phyloP scores from a whole-genome alignment of 441 rosid species.

The Populus hybrid region DNA sequence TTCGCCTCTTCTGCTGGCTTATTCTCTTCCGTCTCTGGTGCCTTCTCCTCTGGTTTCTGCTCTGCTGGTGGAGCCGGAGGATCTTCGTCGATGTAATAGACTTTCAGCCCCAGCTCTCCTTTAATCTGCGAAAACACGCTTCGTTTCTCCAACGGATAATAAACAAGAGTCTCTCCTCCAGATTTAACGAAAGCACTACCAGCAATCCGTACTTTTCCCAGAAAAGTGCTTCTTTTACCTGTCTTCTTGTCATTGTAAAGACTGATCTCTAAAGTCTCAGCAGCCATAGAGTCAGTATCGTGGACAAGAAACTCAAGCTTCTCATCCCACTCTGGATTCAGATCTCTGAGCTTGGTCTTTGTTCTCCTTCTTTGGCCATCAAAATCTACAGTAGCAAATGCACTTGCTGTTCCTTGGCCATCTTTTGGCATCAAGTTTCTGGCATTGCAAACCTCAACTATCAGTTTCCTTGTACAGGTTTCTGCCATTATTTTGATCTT shows the following conservation, averaged over 20 bases:
- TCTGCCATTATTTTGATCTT: constrained; percentile 44
- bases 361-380: constrained; percentile 78
- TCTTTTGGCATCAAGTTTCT: constrained; percentile 82
- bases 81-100: constrained; percentile 56
- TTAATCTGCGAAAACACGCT: constrained; percentile 79
- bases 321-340: constrained; percentile 89
- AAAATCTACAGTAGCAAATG: constrained; percentile 69
- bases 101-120: constrained; percentile 71
- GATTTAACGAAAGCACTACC: constrained; percentile 45
- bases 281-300: constrained; percentile 49
- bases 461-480: constrained; percentile 44
- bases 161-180: constrained; percentile 63
- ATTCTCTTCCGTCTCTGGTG: constrained; percentile 10
- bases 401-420: constrained; percentile 86
- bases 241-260: constrained; percentile 71
- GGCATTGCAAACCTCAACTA: constrained; percentile 72
- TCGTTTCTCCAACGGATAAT: constrained; percentile 76
- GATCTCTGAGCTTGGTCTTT: constrained; percentile 70
- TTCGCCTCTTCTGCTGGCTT: constrained; percentile 28
- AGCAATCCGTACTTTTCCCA: constrained; percentile 71
- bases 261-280: constrained; percentile 67
- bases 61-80: constrained; percentile 29
- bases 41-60: constrained; percentile 10
- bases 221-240: constrained; percentile 58
- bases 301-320: constrained; percentile 68